A percentile compares a stretch with the other conserved stretches of the same genome.
These are phyloP conservation scores for Ustilago shanxiensis DNA, from an alignment of 1,284 basidiomycete species.

Conservation along the genomic window DNA sequence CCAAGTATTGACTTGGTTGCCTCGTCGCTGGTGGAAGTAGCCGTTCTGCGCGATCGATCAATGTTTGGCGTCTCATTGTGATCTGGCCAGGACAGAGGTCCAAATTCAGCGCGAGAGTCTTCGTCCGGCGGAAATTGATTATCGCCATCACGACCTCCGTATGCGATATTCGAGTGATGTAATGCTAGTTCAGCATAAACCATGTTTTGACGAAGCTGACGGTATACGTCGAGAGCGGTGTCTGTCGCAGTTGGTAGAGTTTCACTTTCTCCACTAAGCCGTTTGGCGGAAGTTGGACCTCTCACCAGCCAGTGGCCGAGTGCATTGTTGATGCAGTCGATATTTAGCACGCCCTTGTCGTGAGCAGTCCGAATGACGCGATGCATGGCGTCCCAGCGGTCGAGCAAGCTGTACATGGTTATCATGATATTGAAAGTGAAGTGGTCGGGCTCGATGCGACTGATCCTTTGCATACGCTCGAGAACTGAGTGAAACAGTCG, in stretches of 20 bases:
- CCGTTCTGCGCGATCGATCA: background rate
- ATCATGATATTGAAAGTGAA: slow-evolving; percentile 54
- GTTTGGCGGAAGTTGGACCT: slow-evolving; percentile 7
- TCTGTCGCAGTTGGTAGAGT: background rate
- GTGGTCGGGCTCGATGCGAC: slow-evolving; percentile 31
- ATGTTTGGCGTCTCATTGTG: background rate
- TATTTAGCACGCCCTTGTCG: slow-evolving; percentile 16
- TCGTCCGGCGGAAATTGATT: background rate
- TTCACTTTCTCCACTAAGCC: too few species aligned
- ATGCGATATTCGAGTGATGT: slow-evolving; percentile 12
- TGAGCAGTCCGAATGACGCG: slow-evolving; percentile 12
- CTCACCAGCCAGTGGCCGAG: slow-evolving; percentile 25
- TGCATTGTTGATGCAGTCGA: slow-evolving; percentile 39
- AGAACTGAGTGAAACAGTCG: slow-evolving; percentile 46
- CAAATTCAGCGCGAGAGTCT: background rate
- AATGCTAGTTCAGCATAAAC: slow-evolving; percentile 27
- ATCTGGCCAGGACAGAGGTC: slow-evolving; percentile 27
- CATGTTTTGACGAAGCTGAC: slow-evolving; percentile 41
- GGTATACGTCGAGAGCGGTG: slow-evolving; percentile 33
- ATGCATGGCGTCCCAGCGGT: slow-evolving; percentile 29
- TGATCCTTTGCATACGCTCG: slow-evolving; percentile 42
- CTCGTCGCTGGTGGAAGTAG: background rate
- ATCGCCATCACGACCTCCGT: background rate
- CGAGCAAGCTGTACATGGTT: slow-evolving; percentile 46
- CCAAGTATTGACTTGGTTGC: slow-evolving; percentile 18